Evolutionary conservation across 2,329 filamentous ascomycete genomes (phyloP), one percentile per base, ranked within the genome.

Genomic region (Ascomycota sp.): DNA sequence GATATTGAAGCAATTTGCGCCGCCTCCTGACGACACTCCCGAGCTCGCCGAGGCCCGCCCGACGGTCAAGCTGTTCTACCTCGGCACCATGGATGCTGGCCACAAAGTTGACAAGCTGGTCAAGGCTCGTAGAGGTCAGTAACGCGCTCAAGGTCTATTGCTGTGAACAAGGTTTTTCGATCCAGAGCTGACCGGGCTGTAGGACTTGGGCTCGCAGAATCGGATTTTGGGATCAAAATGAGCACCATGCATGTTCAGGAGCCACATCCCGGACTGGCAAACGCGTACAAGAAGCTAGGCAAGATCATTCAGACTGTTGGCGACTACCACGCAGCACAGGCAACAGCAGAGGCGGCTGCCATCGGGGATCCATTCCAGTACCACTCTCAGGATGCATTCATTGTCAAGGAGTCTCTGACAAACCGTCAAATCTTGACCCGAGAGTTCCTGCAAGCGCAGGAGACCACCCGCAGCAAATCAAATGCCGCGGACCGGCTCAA

Each of bases 1-100:
- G 60, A 77, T 95, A 39, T 64, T 98, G 51, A 98, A 98, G 64
- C 89, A 98, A 54, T 98, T 98, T 55, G 86, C 89, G 28, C 89
- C 89, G 26, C 89, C 89, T 1, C 84, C 89, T 9, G 89, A 98
- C 54, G 89, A 98, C 53, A 95, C 89, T 1, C 84, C 86, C 8
- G 89, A 98, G 58, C 64, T 98, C 36, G 76, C 86, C 41, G 76
- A 89, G 45, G 83, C 84, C 13, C 71, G 89, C 35, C 89, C 89
- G 1, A 65, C 82, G 30, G 89, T 95, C 28, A 98, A 98, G 59
- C 67, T 84, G 32, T 95, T 98, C 52, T 98, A 98, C 49, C 62
- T 98, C 16, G 82, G 81, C 13, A 76, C 82, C 6, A 92, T 98
- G 82, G 89, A 95, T 50, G 73, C 82, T n/a, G 82, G 83, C 30